Evolutionary conservation across 768 basidiomycete genomes (phyloP).

Genomic region (Amanita rubescens): DNA sequence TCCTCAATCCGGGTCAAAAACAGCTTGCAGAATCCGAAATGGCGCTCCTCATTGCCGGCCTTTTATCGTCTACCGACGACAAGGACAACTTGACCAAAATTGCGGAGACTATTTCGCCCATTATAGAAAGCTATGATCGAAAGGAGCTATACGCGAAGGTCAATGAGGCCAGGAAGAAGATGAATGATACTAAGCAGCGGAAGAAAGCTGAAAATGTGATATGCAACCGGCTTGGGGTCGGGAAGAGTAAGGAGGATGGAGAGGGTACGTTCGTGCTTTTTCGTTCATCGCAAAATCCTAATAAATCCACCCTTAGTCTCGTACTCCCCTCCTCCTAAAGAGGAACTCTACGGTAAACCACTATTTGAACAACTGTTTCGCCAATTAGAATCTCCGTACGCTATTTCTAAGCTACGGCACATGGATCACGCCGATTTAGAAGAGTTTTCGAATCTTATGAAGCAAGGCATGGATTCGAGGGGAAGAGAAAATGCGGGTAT

Average conservation of each 20-base stretch:
- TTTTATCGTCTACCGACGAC: neutral
- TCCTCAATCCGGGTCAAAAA: neutral
- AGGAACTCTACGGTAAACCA: neutral
- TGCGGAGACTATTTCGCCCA: neutral
- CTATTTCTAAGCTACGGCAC: neutral
- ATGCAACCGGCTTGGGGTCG: neutral
- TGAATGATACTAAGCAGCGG: no score
- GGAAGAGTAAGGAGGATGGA: no score
- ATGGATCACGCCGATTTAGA: neutral
- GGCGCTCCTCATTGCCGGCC: constrained; percentile 5
- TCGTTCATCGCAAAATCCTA: neutral
- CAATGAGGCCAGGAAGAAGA: no score
- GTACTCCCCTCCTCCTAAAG: neutral
- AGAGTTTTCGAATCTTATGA: constrained; percentile 1
- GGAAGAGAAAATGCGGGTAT: constrained; percentile 1
- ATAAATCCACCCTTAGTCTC: neutral
- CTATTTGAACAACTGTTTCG: neutral
- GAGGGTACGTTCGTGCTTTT: neutral
- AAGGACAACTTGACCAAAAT: neutral
- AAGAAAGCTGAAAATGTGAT: no score
- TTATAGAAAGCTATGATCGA: neutral
- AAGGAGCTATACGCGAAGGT: neutral
- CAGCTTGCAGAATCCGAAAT: neutral
- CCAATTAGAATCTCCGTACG: neutral
- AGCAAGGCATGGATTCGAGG: neutral